Evolutionary conservation across 192 early-diverging fungal genomes (phyloP), one percentile per base, ranked within the genome.

Genomic region (Gaertneriomyces sp.): DNA sequence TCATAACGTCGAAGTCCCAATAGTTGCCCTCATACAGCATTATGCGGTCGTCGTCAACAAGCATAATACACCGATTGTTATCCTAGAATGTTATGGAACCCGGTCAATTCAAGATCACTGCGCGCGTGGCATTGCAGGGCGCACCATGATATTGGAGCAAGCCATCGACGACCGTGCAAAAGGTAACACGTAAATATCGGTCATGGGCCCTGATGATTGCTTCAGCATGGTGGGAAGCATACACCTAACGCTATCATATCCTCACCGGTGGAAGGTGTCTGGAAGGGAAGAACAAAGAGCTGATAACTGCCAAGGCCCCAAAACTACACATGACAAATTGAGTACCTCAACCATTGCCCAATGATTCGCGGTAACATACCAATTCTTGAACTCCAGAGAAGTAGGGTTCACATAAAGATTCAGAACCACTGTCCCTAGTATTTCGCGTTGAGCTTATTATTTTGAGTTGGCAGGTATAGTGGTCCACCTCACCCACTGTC

Each of bases 261-360:
- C 16, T 8, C 10, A 64, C 17, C 63, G 12, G 41, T 14, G 40
- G 9, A 20, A 20, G 14, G 2, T 8, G 14, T 55, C 5, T 25
- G 14, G 8, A 16, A 8, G 40, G 87, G 78, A 6, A 88, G 67
- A n/a, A 91, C 64, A 71, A 88, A 87, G 5, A 93, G 68, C 59
- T 89, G 86, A 72, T 78, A 77, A 46, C 76, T 80, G 43, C 86
- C 88, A 4, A 81, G 63, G 11, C 84, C 85, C 91, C 91, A 93
- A 61, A 88, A 91, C 87, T 90, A 64, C 10, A 47, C 10, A 63
- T 16, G 7, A 12, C 4, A 61, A 5, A 0, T 51, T 51, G n/a
- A 17, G 5, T 20, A 51, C n/a, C 20, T 20, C n/a, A 12, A 49
- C 14, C 6, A n/a, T 20, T 17, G 6, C 20, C 49, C 49, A 51